Base-by-base conservation (phyloP, 2,329 filamentous ascomycete species). In the Trichophyton simii region DNA sequence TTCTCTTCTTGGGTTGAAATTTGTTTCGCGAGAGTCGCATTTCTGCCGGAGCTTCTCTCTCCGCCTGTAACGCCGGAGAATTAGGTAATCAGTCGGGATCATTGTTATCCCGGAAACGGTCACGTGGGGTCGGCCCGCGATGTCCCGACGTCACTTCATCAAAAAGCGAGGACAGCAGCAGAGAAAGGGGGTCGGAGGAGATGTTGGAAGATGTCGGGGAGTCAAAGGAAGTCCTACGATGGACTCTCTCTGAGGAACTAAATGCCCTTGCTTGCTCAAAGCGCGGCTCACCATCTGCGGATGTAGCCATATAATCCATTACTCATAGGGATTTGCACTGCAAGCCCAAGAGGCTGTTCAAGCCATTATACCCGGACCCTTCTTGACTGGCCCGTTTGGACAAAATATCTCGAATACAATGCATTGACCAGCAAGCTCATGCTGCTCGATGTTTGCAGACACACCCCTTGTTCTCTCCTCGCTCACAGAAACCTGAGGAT, bases 51-150 rank as follows among this genome's bases (percentile, higher is more conserved):
- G 55, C 55, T 58, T 58, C 38, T 48, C 36, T 18, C 38, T 34
- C 34, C 41, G 34, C n/a, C 41, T 59, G 57, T 59, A 59, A 59
- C 59, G 46, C 58, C 46, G 59, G 59, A 55, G 5, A 25, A 48
- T 48, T 48, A 48, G 20, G 7, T 48, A 48, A 48, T 2, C 18
- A 8, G 5, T 1, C 7, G 18, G 44, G 44, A 48, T 34, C 44
- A 60, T 54, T 46, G 3, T 48, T 46, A 48, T 44, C 34, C 44
- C 44, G 58, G 0, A 20, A 28, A 15, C 13, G 18, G 28, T 18
- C 41, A 34, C 58, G 58, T 50, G 38, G 13, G 18, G 7, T 38
- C 44, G 44, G 44, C 6, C 28, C 28, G 28, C 18, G 44, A 48
- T 48, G 44, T 11, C 18, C 44, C 44, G 41, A 50, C 25, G 36